phyloP scores from a whole-genome alignment of 306 rosid genomes.

The Ochetophila trinervis region DNA sequence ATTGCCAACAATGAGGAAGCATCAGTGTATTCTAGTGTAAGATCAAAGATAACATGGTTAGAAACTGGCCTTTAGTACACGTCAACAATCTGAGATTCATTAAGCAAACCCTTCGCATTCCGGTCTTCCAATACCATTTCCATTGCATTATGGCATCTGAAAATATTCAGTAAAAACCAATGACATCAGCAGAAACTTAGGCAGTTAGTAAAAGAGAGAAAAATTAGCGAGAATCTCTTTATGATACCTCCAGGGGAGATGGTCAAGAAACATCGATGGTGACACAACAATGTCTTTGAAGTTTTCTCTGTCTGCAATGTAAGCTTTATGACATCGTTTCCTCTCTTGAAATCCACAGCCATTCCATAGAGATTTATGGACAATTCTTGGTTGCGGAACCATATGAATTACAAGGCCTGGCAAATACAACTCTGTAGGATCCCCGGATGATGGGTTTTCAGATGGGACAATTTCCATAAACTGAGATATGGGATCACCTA shows the following conservation, averaged over 20 bases:
- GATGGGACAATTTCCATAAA: conserved; percentile 59
- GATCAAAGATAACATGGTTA: neutral
- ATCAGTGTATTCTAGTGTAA: neutral
- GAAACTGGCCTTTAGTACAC: neutral
- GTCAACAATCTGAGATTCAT: conserved; percentile 1
- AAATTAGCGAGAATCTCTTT: neutral
- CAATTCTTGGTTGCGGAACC: conserved; percentile 44
- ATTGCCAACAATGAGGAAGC: neutral
- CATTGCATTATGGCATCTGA: conserved; percentile 33
- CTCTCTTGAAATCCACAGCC: conserved; percentile 32
- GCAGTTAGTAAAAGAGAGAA: neutral
- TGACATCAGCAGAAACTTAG: conserved; percentile 15
- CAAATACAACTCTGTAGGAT: conserved; percentile 70
- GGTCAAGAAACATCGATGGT: conserved; percentile 95
- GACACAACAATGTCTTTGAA: conserved; percentile 83
- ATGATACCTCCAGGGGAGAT: conserved; percentile 94
- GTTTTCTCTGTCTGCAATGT: conserved; percentile 60
- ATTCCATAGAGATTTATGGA: conserved; percentile 29
- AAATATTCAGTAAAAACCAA: neutral
- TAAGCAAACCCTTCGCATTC: neutral
- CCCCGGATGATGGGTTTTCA: conserved; percentile 42
- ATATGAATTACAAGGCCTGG: conserved; percentile 80
- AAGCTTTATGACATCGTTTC: conserved; percentile 52
- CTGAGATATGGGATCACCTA: conserved; percentile 49
- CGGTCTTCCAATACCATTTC: conserved; percentile 18